Percentiles rank a stretch among this genome's conserved stretches.
phyloP scores from a whole-genome alignment of 2,329 filamentous ascomycete species.

The Hawksworthiomyces lignivorus region DNA sequence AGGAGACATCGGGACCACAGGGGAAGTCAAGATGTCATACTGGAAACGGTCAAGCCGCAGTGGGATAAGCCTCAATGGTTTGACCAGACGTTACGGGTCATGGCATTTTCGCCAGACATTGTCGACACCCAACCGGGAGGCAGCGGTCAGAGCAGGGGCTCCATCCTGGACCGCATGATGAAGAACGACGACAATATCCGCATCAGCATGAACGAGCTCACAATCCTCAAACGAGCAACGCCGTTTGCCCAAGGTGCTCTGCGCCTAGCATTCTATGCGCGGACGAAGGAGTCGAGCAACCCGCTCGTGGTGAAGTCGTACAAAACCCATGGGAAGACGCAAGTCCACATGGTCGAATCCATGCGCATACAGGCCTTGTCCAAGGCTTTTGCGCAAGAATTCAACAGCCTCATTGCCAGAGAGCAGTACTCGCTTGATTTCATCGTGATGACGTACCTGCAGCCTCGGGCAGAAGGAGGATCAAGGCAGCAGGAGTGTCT shows the following conservation, averaged over 20 bases:
- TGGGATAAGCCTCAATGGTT: constrained; percentile 23
- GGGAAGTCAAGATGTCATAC: not conserved
- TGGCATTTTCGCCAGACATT: constrained; percentile 25
- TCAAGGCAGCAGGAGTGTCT: constrained; percentile 14
- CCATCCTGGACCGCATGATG: constrained; percentile 28
- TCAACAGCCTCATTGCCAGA: constrained; percentile 23
- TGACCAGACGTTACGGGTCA: constrained; percentile 19
- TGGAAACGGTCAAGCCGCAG: constrained; percentile 19
- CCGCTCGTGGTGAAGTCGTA: constrained; percentile 30
- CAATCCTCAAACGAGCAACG: constrained; percentile 21
- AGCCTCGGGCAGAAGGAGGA: constrained; percentile 10
- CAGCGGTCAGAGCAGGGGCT: not conserved
- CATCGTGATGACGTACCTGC: constrained; percentile 25
- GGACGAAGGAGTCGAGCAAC: constrained; percentile 20
- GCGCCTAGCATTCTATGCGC: constrained; percentile 28
- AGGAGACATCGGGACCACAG: constrained; percentile 7
- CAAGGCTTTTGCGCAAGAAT: constrained; percentile 33
- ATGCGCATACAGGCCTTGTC: constrained; percentile 32
- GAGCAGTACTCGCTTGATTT: constrained; percentile 24
- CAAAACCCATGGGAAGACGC: constrained; percentile 17
- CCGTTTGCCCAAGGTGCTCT: constrained; percentile 28
- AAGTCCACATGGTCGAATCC: constrained; percentile 27
- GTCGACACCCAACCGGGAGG: constrained; percentile 16
- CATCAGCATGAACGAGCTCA: constrained; percentile 25
- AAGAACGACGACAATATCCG: constrained; percentile 26